Evolutionary conservation across 2,329 filamentous ascomycete genomes (phyloP), one percentile per base, ranked within the genome.

Genomic region (Corynespora cassiicola): DNA sequence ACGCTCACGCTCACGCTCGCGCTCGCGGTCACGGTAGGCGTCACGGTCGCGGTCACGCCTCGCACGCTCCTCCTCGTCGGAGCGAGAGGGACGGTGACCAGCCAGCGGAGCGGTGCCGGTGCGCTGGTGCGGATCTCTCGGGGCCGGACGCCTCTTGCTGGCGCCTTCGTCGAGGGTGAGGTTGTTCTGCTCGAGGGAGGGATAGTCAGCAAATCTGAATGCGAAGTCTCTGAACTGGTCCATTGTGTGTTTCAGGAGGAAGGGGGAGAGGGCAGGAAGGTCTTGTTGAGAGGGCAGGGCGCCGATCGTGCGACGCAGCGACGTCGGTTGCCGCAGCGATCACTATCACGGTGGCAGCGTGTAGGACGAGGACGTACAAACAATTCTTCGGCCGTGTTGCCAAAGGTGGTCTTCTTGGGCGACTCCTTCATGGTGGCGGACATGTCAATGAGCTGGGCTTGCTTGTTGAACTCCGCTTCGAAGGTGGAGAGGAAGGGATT

Each of bases 401-500:
- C 73, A 50, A 72, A 68, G 24, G 60, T 73, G 36, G 71, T 63
- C 35, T 72, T 65, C 41, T 71, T 69, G 45, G 76, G 71, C 59
- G 72, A 81, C 21, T 58, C 60, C 36, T 56, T 59, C 56, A 67
- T 54, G 20, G 51, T 51, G 42, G 56, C 60, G n/a, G 58, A 61
- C 65, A 69, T 68, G 58, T 67, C 63, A 39, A 66, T 59, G 22
- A 68, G 49, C 29, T 64, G 50, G 15, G 63, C 62, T 50, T 66
- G 55, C 45, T 66, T 69, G 61, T 62, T 65, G 41, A 66, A 65
- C 36, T 72, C 61, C 34, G 68, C 58, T 50, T 70, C 69, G 49
- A 74, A 73, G 42, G 77, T 74, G 55, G 87, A 86, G 49, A 90
- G 77, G 63, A 91, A 91, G 22, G 87, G 87, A 56, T 91, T 91